Base-by-base conservation (phyloP, 75 land plant species). In the Chamaecyparis obtusa region DNA sequence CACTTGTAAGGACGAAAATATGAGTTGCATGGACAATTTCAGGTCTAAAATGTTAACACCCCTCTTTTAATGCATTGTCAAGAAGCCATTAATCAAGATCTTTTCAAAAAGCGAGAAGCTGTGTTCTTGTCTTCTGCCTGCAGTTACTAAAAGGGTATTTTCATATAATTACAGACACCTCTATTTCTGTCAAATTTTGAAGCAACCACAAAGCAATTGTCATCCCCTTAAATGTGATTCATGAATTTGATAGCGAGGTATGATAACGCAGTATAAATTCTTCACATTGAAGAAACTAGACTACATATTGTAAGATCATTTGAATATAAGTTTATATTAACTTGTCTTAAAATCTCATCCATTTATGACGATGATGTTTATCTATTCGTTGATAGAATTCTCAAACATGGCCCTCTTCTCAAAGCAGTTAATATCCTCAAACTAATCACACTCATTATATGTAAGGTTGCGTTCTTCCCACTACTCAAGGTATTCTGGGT, bases 11-110 rank as follows among this genome's bases (percentile, higher is more conserved):
- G 27, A 27, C 11, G 9, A 41, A 41, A 24, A 24, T 21, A 9
- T 80, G 83, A 80, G 49, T 80, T 80, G 49, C n/a, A 81, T 46
- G 49, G 48, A 81, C 48, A 46, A 46, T 81, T 74, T 46, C 48
- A 46, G 14, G 15, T 81, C 27, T 19, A 81, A 41, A 46, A 81
- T 81, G 83, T 81, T 81, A 81, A 44, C 27, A 81, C 54, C 54
- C 32, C 49, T 46, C 32, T 44, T 44, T 48, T 81, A 81, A 81
- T n/a, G 19, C 49, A 27, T 81, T 81, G 33, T 81, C n/a, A 81
- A 46, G 46, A 81, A 81, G 54, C 83, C 30, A 46, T 13, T 81
- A 11, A 6, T 27, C 10, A 46, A 24, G 2, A 41, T 78, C 44
- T 37, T 77, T 41, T 39, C n/a, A 44, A 78, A 78, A 41, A 78